A percentile compares a stretch with the other conserved stretches of the same genome.
Conservation (phyloP, 129 eudicot genomes). For the Centrapalus pauciflorus region DNA sequence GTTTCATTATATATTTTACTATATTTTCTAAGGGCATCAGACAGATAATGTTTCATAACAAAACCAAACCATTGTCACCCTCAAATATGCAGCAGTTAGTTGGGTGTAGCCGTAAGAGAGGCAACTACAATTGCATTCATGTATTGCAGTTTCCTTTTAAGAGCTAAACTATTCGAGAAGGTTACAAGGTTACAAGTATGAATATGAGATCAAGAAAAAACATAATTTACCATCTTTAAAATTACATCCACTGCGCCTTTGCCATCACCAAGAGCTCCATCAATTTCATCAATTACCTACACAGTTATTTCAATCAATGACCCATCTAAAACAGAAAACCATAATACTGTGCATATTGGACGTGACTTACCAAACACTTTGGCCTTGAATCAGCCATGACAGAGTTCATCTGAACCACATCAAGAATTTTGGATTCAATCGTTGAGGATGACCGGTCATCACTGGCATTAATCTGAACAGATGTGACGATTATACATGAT, state of each 20-base stretch:
- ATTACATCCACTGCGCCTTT: conserved; percentile 94
- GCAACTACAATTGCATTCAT: background rate
- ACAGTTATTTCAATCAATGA: conserved; percentile 1
- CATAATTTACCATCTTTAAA: conserved; percentile 65
- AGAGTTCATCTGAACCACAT: conserved; percentile 94
- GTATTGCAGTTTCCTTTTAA: background rate
- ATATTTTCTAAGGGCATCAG: background rate
- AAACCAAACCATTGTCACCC: no score
- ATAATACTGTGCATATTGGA: background rate
- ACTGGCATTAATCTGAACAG: conserved; percentile 76
- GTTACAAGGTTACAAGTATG: background rate
- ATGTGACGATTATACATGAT: background rate
- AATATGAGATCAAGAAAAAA: background rate
- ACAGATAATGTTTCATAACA: background rate
- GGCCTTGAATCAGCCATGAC: conserved; percentile 89
- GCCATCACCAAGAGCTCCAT: conserved; percentile 99
- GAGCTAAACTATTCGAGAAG: background rate
- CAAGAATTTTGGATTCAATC: conserved; percentile 81
- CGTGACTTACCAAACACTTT: conserved; percentile 77
- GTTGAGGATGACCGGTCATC: conserved; percentile 86
- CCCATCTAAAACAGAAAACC: background rate
- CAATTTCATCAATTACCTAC: conserved; percentile 94
- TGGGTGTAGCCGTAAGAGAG: background rate
- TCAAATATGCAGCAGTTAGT: conserved; percentile 1
- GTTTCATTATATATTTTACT: background rate